Evolutionary conservation across 2,329 filamentous ascomycete genomes (phyloP).

Genomic region (Ophiostoma angusticollis): DNA sequence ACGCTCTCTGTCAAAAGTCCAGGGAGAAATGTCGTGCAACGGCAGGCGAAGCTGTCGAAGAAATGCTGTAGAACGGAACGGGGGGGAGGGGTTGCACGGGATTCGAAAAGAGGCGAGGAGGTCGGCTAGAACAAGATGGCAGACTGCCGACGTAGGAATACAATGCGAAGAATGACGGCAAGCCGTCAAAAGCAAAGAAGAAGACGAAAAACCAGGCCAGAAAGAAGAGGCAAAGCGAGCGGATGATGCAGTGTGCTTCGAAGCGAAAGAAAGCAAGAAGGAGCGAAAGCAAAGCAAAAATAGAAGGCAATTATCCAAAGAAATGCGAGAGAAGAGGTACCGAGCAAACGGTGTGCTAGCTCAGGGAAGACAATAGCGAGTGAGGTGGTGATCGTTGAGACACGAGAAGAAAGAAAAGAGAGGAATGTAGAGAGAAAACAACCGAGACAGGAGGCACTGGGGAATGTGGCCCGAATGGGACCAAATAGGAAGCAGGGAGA

Average conservation of each 20-base stretch:
- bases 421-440: background rate
- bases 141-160: background rate
- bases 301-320: background rate
- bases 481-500: constrained; percentile 7
- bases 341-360: background rate
- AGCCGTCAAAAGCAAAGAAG: background rate
- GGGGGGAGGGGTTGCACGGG: background rate
- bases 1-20: background rate
- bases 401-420: background rate
- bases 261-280: background rate
- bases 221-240: background rate
- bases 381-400: background rate
- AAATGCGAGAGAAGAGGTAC: background rate
- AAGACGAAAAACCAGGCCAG: background rate
- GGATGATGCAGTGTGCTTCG: too few relatives aligned
- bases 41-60: background rate
- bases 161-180: background rate
- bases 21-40: too few relatives aligned
- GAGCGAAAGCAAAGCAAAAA: background rate
- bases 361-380: background rate
- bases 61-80: background rate
- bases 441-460: constrained; percentile 6
- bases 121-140: background rate
- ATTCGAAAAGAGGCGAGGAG: background rate
- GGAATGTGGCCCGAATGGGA: too few relatives aligned